These are phyloP conservation scores for Isabelozyma heimii DNA, from an alignment of 805 yeast genomes.

Conservation along the genomic window DNA sequence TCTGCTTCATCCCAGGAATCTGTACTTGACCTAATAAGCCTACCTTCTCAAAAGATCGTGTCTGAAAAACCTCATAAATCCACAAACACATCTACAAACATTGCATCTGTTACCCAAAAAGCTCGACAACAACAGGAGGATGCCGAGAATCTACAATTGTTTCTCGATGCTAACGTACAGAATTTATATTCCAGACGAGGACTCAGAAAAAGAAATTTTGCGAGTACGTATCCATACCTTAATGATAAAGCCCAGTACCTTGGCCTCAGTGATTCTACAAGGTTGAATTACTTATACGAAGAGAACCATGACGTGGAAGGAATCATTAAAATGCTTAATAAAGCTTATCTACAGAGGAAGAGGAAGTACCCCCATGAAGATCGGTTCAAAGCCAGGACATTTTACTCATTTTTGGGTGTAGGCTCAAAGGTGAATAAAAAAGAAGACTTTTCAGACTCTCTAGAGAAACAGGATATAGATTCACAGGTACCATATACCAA, in stretches of 20 bases:
- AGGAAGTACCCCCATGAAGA: slow-evolving; percentile 36
- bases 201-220: slow-evolving; percentile 38
- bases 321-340: slow-evolving; percentile 34
- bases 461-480: background rate
- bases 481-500: background rate
- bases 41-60: background rate
- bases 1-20: background rate
- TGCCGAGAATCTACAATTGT: background rate
- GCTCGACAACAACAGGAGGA: background rate
- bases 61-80: too few species aligned
- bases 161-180: background rate
- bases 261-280: slow-evolving; percentile 32
- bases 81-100: background rate
- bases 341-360: slow-evolving; percentile 28
- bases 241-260: slow-evolving; percentile 45
- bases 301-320: slow-evolving; percentile 30
- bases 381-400: slow-evolving; percentile 34
- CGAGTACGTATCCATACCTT: slow-evolving; percentile 43
- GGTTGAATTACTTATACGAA: slow-evolving; percentile 36
- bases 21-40: background rate
- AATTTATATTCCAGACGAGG: slow-evolving; percentile 20
- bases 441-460: background rate
- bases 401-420: slow-evolving; percentile 35
- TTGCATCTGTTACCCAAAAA: background rate
- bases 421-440: background rate